Conservation (phyloP, 495 filamentous ascomycete species). For the Aspergillus sparsus region DNA sequence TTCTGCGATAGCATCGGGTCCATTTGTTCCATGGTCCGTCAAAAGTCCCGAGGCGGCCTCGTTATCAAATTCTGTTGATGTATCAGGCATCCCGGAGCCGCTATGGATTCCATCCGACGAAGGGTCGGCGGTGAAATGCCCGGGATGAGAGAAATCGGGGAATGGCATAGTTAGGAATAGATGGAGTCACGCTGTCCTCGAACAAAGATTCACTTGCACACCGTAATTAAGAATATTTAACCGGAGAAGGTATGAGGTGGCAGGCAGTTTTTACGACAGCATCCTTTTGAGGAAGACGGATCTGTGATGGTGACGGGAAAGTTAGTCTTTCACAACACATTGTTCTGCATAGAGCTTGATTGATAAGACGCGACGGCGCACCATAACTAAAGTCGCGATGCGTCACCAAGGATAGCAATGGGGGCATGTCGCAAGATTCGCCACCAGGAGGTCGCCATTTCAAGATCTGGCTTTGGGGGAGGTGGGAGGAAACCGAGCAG, state of each 20-base stretch:
- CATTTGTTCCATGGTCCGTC: constrained; percentile 33
- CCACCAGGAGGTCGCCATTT: constrained; percentile 1
- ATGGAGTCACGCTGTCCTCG: neutral
- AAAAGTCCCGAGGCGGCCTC: constrained; percentile 28
- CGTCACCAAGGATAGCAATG: constrained; percentile 7
- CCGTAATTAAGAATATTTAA: constrained; percentile 6
- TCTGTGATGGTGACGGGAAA: constrained; percentile 20
- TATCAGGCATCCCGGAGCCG: constrained; percentile 26
- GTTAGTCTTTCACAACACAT: constrained; percentile 22
- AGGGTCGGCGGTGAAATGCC: constrained; percentile 30
- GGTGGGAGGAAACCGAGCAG: constrained; percentile 3
- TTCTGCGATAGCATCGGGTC: constrained; percentile 49
- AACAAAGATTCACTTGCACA: constrained; percentile 27
- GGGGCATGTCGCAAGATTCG: constrained; percentile 12
- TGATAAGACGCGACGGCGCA: constrained; percentile 25
- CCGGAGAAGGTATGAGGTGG: constrained; percentile 9
- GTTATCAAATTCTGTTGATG: constrained; percentile 26
- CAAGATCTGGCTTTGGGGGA: constrained; percentile 3
- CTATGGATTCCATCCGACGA: constrained; percentile 33
- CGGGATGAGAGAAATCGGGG: constrained; percentile 35
- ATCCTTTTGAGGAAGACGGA: constrained; percentile 36
- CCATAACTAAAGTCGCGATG: constrained; percentile 17
- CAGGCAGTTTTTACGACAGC: constrained; percentile 32
- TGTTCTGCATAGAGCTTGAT: constrained; percentile 11
- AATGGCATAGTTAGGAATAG: constrained; percentile 39